These are phyloP conservation scores for Cercophora newfieldiana DNA, from an alignment of 495 filamentous ascomycete species.

Conservation along the genomic window DNA sequence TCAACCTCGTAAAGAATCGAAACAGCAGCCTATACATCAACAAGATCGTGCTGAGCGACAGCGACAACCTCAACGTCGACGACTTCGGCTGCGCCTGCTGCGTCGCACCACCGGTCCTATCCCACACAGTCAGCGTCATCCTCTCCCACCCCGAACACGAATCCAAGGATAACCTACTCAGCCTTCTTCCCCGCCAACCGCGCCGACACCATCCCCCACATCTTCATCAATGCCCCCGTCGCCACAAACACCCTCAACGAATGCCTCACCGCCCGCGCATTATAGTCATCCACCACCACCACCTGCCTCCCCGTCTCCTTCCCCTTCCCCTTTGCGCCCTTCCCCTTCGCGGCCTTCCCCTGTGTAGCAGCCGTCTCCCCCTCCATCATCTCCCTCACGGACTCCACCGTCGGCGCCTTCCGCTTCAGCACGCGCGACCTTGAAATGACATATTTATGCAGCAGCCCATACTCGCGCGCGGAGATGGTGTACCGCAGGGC, in stretches of 20 bases:
- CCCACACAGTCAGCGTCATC: neutral
- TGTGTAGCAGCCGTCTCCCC: conserved; percentile 28
- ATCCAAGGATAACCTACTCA: conserved; percentile 35
- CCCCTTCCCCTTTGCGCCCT: neutral
- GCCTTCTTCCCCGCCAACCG: conserved; percentile 46
- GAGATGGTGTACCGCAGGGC: conserved; percentile 80
- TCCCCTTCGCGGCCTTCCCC: conserved; percentile 2
- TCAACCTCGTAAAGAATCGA: conserved; percentile 82
- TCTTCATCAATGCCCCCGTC: conserved; percentile 67
- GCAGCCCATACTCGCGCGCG: conserved; percentile 77
- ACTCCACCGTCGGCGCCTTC: conserved; percentile 56
- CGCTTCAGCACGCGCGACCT: conserved; percentile 61
- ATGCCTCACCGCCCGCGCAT: conserved; percentile 74
- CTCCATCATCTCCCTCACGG: conserved; percentile 51
- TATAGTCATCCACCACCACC: conserved; percentile 62
- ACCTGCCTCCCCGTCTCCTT: conserved; percentile 30
- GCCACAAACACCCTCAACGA: conserved; percentile 74
- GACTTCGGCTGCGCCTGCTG: conserved; percentile 63
- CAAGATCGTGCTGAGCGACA: conserved; percentile 79
- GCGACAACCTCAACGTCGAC: conserved; percentile 71
- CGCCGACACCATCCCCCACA: conserved; percentile 61
- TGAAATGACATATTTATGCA: conserved; percentile 76
- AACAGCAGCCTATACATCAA: conserved; percentile 85
- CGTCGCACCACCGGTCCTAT: conserved; percentile 22
- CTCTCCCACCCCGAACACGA: neutral